phyloP scores from a whole-genome alignment of 75 land plant genomes.

The Selaginella moellendorffii region DNA sequence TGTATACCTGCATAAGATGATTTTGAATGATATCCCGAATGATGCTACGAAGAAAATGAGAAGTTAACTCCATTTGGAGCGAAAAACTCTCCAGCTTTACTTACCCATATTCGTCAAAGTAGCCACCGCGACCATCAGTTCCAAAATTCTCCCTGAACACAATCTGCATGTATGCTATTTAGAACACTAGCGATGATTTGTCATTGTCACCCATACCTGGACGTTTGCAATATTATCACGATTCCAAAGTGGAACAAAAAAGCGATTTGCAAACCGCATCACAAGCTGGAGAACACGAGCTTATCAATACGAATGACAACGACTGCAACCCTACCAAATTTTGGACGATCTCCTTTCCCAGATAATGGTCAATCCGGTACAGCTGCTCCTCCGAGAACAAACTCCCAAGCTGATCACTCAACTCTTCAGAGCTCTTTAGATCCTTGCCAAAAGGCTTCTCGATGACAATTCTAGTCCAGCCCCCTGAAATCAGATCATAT shows the following conservation, averaged over 20 bases:
- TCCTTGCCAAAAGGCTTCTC: constrained; percentile 99
- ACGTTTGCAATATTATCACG: constrained; percentile 89
- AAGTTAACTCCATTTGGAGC: background rate
- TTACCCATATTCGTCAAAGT: constrained; percentile 98
- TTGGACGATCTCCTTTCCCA: constrained; percentile 93
- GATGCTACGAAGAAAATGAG: constrained; percentile 43
- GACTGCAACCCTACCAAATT: constrained; percentile 39
- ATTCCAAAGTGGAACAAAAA: constrained; percentile 92
- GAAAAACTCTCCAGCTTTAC: constrained; percentile 2
- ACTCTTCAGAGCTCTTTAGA: constrained; percentile 52
- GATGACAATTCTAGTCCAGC: constrained; percentile 88
- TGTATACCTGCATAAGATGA: constrained; percentile 78
- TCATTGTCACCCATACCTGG: constrained; percentile 38
- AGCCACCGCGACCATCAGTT: constrained; percentile 97
- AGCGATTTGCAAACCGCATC: constrained; percentile 88
- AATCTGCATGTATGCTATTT: constrained; percentile 74
- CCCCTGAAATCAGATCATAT: constrained; percentile 27
- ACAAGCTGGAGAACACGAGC: constrained; percentile 47
- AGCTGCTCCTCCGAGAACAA: constrained; percentile 75
- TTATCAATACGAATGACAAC: background rate
- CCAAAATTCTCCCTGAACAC: constrained; percentile 97
- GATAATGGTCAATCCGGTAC: constrained; percentile 92
- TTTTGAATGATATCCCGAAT: constrained; percentile 97
- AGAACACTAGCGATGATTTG: background rate
- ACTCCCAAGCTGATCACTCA: constrained; percentile 74